Evolutionary conservation across 1,284 basidiomycete species (phyloP).

Genomic region (Coniferiporia weirii): DNA sequence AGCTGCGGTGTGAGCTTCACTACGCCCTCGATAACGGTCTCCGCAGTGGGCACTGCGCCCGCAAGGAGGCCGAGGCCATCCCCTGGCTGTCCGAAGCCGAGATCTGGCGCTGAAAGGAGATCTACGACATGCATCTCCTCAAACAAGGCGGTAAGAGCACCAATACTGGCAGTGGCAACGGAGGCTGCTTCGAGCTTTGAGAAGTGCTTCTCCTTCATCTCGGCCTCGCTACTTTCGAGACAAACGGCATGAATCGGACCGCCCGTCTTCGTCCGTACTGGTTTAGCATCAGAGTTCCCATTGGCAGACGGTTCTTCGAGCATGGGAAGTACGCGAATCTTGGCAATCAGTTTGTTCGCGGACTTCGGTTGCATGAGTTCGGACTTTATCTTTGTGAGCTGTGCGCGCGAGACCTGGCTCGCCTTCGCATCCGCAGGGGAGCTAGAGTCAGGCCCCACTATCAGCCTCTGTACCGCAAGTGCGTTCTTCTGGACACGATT

Average conservation of each 20-base stretch:
- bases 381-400: conserved; percentile 64
- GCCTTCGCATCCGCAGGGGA: conserved; percentile 31
- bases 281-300: conserved; percentile 22
- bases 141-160: conserved; percentile 45
- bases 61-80: conserved; percentile 55
- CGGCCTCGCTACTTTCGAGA: conserved; percentile 53
- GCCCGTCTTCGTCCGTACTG: conserved; percentile 23
- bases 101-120: conserved; percentile 46
- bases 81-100: conserved; percentile 57
- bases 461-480: conserved; percentile 56
- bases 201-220: conserved; percentile 54
- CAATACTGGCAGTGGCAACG: conserved; percentile 45
- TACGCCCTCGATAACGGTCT: conserved; percentile 62
- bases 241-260: conserved; percentile 74
- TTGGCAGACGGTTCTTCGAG: conserved; percentile 29
- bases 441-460: conserved; percentile 47
- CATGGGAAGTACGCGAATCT: conserved; percentile 51
- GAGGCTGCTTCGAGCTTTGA: conserved; percentile 32
- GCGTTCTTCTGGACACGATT: conserved; percentile 62
- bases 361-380: conserved; percentile 60
- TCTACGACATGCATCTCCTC: conserved; percentile 54
- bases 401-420: conserved; percentile 39
- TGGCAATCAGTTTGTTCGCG: conserved; percentile 64
- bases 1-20: conserved; percentile 68
- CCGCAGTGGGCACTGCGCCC: conserved; percentile 68